Evolutionary conservation across 345 rosid genomes (phyloP).

Genomic region (Moricandia arvensis): DNA sequence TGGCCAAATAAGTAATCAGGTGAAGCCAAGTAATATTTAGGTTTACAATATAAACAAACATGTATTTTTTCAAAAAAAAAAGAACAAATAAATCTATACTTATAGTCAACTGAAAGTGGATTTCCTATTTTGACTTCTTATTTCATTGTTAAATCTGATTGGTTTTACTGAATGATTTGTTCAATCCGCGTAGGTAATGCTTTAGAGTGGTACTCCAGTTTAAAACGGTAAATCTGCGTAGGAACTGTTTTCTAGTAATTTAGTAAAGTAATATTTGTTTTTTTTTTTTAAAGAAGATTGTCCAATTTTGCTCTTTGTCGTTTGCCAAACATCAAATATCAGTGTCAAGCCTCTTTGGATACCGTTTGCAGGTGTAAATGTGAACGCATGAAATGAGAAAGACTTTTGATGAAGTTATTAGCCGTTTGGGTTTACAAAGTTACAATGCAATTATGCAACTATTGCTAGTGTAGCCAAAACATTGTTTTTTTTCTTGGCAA

Average conservation of each 20-base stretch:
- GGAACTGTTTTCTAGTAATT: neutral
- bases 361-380: neutral
- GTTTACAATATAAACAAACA: neutral
- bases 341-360: neutral
- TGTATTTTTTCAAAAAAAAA: neutral
- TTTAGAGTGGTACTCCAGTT: neutral
- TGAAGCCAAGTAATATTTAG: neutral
- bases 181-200: neutral
- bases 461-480: neutral
- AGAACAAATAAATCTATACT: neutral
- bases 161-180: too few species aligned
- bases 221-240: neutral
- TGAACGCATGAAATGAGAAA: neutral
- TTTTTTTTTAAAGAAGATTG: too few species aligned
- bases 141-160: neutral
- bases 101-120: neutral
- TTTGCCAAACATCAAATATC: neutral
- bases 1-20: neutral
- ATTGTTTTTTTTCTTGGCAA: neutral
- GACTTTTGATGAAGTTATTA: neutral
- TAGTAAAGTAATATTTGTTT: neutral
- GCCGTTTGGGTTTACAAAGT: neutral
- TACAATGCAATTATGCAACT: neutral
- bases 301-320: neutral
- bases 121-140: neutral